Base-by-base conservation (phyloP, 371 early-diverging fungal species). In the Haplosporangium sp. region DNA sequence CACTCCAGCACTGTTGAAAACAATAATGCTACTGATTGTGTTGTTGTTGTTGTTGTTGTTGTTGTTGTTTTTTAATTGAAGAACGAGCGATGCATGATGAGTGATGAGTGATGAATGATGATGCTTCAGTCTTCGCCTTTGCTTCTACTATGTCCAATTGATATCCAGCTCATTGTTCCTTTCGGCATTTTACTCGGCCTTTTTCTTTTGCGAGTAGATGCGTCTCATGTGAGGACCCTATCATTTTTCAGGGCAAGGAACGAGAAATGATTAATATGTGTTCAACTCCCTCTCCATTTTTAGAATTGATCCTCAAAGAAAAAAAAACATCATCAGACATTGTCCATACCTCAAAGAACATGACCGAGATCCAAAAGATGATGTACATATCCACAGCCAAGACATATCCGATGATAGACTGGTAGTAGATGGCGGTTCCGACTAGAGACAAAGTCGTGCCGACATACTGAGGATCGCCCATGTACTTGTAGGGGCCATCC, bases 391-490 rank as follows among this genome's bases (percentile, higher is more conserved):
- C 63, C 10, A 64, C 69, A 12, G 85, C 80, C 23, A 85, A 64
- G 38, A 80, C 70, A 48, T 83, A 84, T 13, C 86, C 86, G 43
- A 68, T 61, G 50, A 71, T 14, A n/a, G 82, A 82, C 54, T 85
- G 85, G 63, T 81, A 74, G 47, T 72, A 77, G 57, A 85, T 55
- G 11, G 84, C 85, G 42, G 81, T 80, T n/a, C 86, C 86, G 16
- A 85, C 41, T 18, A 81, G 68, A 12, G 82, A 81, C 56, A 84
- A 45, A 18, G 84, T 69, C 6, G 86, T 85, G 55, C 86, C 86
- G 18, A 84, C 82, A 45, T 86, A 86, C 61, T 86, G 86, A 50
- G 86, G 86, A 42, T 86, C 86, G 69, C 74, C 58, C 55, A 84
- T 69, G 68, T 69, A 75, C 43, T 64, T 40, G 73, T 85, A 86